phyloP scores from a whole-genome alignment of 768 basidiomycete species.

The Glaciozyma martinii region DNA sequence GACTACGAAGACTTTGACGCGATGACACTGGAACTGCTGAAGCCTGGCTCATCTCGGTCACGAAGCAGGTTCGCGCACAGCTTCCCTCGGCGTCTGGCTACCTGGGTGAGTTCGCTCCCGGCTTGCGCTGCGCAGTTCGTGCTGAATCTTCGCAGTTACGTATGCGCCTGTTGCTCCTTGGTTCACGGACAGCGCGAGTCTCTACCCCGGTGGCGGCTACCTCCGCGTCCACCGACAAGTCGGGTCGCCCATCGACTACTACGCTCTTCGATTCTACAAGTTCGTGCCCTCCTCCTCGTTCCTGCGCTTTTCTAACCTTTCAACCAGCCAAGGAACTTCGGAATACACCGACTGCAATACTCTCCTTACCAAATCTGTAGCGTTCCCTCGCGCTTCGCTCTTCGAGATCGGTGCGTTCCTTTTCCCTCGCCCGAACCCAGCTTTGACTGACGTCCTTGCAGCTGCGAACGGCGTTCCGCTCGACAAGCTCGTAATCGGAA shows the following conservation, averaged over 20 bases:
- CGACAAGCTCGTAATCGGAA: not conserved
- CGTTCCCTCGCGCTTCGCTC: not conserved
- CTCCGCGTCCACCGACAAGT: not conserved
- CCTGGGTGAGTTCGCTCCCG: no score
- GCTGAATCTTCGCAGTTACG: slow-evolving; percentile 17
- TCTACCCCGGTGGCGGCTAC: not conserved
- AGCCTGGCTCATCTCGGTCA: slow-evolving; percentile 18
- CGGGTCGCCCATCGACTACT: not conserved
- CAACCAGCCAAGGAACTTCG: not conserved
- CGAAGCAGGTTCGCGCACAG: slow-evolving; percentile 9
- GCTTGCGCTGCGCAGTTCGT: no score
- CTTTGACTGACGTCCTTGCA: not conserved
- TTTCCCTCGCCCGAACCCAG: not conserved
- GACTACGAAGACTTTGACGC: slow-evolving; percentile 25
- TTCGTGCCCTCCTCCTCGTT: not conserved
- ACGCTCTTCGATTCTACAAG: not conserved
- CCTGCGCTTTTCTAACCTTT: not conserved
- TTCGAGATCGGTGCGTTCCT: not conserved
- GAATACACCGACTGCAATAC: not conserved
- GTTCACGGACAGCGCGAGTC: not conserved
- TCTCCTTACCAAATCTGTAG: not conserved
- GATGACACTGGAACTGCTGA: slow-evolving; percentile 1
- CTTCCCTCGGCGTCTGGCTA: no score
- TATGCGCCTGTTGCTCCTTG: slow-evolving; percentile 14
- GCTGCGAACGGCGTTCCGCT: not conserved